Conservation (phyloP, 768 basidiomycete species). For the Polyporus arcularius region DNA sequence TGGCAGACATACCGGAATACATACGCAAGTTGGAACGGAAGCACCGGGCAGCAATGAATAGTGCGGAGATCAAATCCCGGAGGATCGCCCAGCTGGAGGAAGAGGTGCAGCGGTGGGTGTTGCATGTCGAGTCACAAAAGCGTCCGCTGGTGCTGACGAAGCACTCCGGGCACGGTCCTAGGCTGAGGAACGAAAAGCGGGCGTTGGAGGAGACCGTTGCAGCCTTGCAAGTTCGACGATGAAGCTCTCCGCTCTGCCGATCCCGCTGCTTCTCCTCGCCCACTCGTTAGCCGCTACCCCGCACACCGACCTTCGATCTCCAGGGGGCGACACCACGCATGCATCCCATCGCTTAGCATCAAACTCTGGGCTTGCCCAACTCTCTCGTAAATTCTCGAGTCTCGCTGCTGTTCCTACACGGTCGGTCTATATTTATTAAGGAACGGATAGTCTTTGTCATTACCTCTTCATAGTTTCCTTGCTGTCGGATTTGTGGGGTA, state of each 20-base stretch:
- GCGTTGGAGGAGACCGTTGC: slow-evolving; percentile 19
- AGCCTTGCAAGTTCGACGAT: slow-evolving; percentile 11
- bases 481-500: slow-evolving; percentile 4
- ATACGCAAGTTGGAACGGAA: slow-evolving; percentile 43
- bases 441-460: slow-evolving; percentile 18
- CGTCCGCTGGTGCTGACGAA: slow-evolving; percentile 5
- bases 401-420: background rate
- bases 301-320: background rate
- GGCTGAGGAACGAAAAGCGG: slow-evolving; percentile 15
- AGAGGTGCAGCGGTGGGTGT: slow-evolving; percentile 17
- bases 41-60: slow-evolving; percentile 36
- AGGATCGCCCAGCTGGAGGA: slow-evolving; percentile 19
- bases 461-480: slow-evolving; percentile 21
- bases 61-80: slow-evolving; percentile 24
- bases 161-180: slow-evolving; percentile 1
- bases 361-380: slow-evolving; percentile 7
- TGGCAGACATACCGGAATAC: slow-evolving; percentile 28
- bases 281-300: too few species aligned
- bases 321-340: background rate
- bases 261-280: too few species aligned
- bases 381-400: slow-evolving; percentile 1
- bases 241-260: background rate
- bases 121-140: background rate
- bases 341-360: background rate
- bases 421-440: background rate